A percentile compares a stretch with the other conserved stretches of the same genome.
Conservation (phyloP, 768 basidiomycete species). For the Suillus hirtellus region DNA sequence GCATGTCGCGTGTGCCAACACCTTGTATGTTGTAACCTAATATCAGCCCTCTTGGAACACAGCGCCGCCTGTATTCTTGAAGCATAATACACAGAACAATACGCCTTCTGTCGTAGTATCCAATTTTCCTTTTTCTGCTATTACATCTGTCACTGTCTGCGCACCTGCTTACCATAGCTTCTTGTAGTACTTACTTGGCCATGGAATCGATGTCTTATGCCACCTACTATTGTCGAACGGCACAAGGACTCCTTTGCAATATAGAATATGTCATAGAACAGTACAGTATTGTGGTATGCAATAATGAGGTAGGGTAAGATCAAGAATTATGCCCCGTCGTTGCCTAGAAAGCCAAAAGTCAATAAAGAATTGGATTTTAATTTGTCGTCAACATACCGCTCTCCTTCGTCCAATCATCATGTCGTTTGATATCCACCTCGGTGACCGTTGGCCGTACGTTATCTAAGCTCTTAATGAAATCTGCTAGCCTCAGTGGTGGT, state of each 20-base stretch:
- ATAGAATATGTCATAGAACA: conserved; percentile 1
- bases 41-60: conserved; percentile 5
- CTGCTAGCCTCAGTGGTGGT: conserved; percentile 72
- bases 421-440: conserved; percentile 79
- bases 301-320: conserved; percentile 9
- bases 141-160: not conserved
- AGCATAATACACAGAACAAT: conserved; percentile 21
- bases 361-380: not conserved
- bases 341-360: conserved; percentile 19
- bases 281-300: conserved; percentile 3
- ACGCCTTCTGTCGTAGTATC: conserved; percentile 15
- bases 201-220: conserved; percentile 1
- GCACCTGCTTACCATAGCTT: conserved; percentile 23
- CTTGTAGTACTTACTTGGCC: conserved; percentile 18
- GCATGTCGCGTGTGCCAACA: conserved; percentile 7
- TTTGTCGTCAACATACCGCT: conserved; percentile 55
- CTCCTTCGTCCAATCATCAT: conserved; percentile 84
- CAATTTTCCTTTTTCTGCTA: conserved; percentile 10
- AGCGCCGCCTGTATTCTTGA: conserved; percentile 10
- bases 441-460: conserved; percentile 87
- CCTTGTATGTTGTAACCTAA: conserved; percentile 11
- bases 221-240: not conserved
- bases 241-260: not conserved
- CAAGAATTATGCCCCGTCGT: conserved; percentile 33
- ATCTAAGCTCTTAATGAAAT: conserved; percentile 81